Percentiles rank a stretch among this genome's conserved stretches.
Evolutionary conservation across 106 monocot species (phyloP).

Genomic region (Agapanthus africanus): DNA sequence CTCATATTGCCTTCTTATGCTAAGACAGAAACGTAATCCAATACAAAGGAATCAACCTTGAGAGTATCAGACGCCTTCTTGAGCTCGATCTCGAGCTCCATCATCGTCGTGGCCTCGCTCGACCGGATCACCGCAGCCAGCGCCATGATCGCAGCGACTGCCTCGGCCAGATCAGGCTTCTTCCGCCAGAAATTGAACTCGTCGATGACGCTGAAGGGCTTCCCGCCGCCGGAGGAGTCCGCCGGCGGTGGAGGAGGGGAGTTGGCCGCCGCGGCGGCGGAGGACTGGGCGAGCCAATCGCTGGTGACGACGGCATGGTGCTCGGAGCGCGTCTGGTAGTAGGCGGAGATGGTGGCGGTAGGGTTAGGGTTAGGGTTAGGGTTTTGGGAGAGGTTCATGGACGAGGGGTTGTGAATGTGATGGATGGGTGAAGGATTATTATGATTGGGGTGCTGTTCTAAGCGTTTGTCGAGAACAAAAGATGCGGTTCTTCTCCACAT

Average conservation of each 20-base stretch:
- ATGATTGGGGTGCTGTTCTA: neutral
- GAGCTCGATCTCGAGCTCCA: constrained; percentile 97
- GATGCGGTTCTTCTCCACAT: constrained; percentile 92
- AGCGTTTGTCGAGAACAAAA: constrained; percentile 63
- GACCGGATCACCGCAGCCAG: constrained; percentile 69
- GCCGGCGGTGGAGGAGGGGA: constrained; percentile 6
- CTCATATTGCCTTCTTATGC: too few species aligned
- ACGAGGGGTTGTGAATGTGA: too few species aligned
- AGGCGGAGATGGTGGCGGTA: constrained; percentile 53
- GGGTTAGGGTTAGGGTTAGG: constrained; percentile 23
- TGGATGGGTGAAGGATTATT: too few species aligned
- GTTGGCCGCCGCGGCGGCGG: constrained; percentile 23
- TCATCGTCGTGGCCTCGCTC: constrained; percentile 85
- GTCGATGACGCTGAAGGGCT: constrained; percentile 60
- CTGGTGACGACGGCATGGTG: constrained; percentile 82
- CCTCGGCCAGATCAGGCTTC: constrained; percentile 94
- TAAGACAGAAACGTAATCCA: too few species aligned
- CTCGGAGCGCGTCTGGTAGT: constrained; percentile 91
- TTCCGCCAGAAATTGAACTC: constrained; percentile 96
- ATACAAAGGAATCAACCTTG: constrained; percentile 37
- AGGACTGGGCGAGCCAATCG: constrained; percentile 94
- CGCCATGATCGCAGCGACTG: constrained; percentile 97
- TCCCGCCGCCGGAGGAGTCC: constrained; percentile 1
- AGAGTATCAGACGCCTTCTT: constrained; percentile 79
- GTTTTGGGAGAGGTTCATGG: neutral